A percentile compares a stretch with the other conserved stretches of the same genome.
These are phyloP conservation scores for Amaranthus cruentus DNA, from an alignment of 148 eudicot genomes.

Conservation along the genomic window DNA sequence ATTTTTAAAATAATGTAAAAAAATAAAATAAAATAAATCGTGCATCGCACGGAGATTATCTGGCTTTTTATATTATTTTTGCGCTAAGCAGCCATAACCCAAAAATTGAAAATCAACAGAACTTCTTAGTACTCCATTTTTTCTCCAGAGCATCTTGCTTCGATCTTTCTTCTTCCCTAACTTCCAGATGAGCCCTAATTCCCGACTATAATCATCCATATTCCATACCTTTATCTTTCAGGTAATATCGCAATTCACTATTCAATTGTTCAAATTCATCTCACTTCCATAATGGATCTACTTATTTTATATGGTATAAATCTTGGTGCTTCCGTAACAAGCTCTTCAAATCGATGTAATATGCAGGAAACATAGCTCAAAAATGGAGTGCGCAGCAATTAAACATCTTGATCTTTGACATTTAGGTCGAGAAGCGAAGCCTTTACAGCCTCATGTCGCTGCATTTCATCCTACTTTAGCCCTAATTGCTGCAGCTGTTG, in stretches of 20 bases:
- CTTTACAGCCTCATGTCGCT: constrained; percentile 90
- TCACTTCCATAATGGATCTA: not conserved
- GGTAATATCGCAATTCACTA: not conserved
- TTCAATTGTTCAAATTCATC: not conserved
- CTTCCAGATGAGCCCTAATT: not conserved
- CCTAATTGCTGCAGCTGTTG: constrained; percentile 65
- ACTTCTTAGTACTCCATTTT: too few species aligned
- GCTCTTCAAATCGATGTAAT: not conserved
- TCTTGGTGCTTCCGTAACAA: not conserved
- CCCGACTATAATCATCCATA: not conserved
- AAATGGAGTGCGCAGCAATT: constrained; percentile 95
- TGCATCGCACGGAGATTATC: too few species aligned
- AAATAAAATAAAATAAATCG: too few species aligned
- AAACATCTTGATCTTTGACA: constrained; percentile 97
- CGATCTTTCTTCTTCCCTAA: not conserved
- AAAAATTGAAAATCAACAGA: too few species aligned
- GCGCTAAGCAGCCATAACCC: too few species aligned
- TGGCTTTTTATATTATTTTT: too few species aligned
- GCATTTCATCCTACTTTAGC: constrained; percentile 91
- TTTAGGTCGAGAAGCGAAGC: constrained; percentile 78
- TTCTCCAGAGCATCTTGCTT: not conserved
- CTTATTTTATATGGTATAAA: not conserved
- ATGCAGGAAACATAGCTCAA: constrained; percentile 6
- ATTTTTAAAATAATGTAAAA: too few species aligned
- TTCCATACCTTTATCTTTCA: not conserved